Evolutionary conservation across 2,329 filamentous ascomycete species (phyloP).

Genomic region (Rutstroemia sp.): DNA sequence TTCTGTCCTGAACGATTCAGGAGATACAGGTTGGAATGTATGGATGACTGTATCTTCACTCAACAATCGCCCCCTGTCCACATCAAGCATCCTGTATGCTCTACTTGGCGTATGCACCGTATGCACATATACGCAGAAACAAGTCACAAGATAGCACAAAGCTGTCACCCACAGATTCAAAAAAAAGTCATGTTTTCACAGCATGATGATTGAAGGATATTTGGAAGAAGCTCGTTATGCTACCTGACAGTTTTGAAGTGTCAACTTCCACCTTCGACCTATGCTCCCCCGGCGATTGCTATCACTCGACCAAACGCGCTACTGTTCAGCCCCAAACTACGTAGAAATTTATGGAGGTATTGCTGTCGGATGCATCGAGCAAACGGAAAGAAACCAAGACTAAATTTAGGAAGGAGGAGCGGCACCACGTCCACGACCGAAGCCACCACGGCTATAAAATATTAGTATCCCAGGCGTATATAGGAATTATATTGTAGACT

Average conservation of each 20-base stretch:
- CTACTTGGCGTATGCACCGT: too few species aligned
- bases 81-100: too few species aligned
- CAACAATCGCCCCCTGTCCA: too few species aligned
- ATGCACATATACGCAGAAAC: too few species aligned
- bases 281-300: conserved; percentile 40
- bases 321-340: conserved; percentile 38
- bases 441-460: conserved; percentile 66
- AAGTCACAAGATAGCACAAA: neutral
- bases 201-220: conserved; percentile 14
- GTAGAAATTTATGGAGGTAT: conserved; percentile 26
- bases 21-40: too few species aligned
- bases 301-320: conserved; percentile 42
- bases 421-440: conserved; percentile 72
- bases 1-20: too few species aligned
- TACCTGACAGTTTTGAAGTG: conserved; percentile 34
- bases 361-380: conserved; percentile 30
- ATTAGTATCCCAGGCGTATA: conserved; percentile 15
- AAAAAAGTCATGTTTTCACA: conserved; percentile 2
- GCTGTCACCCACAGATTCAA: neutral
- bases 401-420: conserved; percentile 38
- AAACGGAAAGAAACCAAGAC: conserved; percentile 25
- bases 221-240: conserved; percentile 32
- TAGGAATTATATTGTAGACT: conserved; percentile 31
- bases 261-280: conserved; percentile 38
- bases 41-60: too few species aligned